phyloP scores from a whole-genome alignment of 192 early-diverging fungal species.

The Glomus cerebriforme region DNA sequence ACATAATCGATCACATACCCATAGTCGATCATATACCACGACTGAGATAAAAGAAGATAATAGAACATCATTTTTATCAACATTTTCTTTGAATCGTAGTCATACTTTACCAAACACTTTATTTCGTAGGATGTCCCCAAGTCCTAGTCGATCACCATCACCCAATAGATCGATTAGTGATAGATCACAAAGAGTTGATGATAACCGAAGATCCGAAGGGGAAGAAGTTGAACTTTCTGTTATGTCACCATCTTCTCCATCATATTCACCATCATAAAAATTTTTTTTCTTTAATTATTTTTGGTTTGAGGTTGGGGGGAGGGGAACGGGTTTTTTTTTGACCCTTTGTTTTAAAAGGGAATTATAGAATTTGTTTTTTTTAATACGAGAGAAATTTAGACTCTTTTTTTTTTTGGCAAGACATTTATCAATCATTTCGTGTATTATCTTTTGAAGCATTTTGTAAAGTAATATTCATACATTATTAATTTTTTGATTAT shows the following conservation, averaged over 20 bases:
- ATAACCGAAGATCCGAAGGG: neutral
- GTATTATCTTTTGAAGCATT: conserved; percentile 1
- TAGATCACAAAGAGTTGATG: neutral
- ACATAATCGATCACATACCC: neutral
- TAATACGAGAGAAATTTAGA: no score
- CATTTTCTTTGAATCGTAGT: conserved; percentile 2
- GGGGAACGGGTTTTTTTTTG: no score
- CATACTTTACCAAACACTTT: conserved; percentile 20
- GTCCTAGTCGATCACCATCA: neutral
- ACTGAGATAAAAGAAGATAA: neutral
- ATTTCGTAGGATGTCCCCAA: neutral
- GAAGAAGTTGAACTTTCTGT: conserved; percentile 29
- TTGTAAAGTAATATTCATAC: neutral
- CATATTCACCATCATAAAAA: neutral
- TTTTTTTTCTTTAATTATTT: neutral
- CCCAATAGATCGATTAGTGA: neutral
- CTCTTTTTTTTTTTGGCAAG: no score
- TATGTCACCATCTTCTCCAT: neutral
- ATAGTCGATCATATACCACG: neutral
- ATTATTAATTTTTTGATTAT: neutral
- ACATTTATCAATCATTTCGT: neutral
- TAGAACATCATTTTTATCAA: neutral
- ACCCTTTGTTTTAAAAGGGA: no score
- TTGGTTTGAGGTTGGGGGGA: neutral
- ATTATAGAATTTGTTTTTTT: no score